phyloP scores from a whole-genome alignment of 2,329 filamentous ascomycete species.

The Ascochyta pisi region DNA sequence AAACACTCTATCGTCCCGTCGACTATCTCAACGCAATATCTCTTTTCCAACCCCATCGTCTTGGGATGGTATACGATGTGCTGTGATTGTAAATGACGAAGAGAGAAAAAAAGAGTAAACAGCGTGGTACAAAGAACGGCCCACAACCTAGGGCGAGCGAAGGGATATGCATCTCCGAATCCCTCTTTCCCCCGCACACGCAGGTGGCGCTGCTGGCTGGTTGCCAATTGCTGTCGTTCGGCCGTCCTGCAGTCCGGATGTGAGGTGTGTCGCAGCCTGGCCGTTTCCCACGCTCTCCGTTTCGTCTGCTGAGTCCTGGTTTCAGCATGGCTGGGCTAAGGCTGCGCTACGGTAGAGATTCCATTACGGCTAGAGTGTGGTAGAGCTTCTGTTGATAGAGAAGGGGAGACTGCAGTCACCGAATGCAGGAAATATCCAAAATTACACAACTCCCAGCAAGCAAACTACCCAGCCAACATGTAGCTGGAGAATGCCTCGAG shows the following conservation, averaged over 20 bases:
- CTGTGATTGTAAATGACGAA: not conserved
- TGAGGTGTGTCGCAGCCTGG: constrained; percentile 27
- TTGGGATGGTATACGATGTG: not conserved
- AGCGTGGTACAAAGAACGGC: not conserved
- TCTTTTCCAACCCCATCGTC: constrained; percentile 35
- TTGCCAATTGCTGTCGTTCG: constrained; percentile 15
- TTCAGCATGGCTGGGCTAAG: constrained; percentile 3
- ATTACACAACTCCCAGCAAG: not conserved
- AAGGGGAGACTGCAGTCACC: no score
- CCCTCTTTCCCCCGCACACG: not conserved
- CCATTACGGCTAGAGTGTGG: no score
- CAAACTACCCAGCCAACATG: not conserved
- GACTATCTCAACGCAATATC: constrained; percentile 37
- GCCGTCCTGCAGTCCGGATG: constrained; percentile 20
- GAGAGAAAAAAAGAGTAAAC: not conserved
- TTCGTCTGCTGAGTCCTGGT: constrained; percentile 22
- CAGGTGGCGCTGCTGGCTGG: not conserved
- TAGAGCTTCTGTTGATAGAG: no score
- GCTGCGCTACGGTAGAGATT: no score
- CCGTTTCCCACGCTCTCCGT: constrained; percentile 23
- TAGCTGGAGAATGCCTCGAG: constrained; percentile 4
- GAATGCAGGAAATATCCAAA: no score
- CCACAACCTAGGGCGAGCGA: constrained; percentile 9
- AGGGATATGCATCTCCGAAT: constrained; percentile 1
- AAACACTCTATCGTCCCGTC: constrained; percentile 39